Percentiles rank a stretch among this genome's conserved stretches.
Conservation (phyloP, 2,329 filamentous ascomycete genomes). For the Xylariaceae sp. region DNA sequence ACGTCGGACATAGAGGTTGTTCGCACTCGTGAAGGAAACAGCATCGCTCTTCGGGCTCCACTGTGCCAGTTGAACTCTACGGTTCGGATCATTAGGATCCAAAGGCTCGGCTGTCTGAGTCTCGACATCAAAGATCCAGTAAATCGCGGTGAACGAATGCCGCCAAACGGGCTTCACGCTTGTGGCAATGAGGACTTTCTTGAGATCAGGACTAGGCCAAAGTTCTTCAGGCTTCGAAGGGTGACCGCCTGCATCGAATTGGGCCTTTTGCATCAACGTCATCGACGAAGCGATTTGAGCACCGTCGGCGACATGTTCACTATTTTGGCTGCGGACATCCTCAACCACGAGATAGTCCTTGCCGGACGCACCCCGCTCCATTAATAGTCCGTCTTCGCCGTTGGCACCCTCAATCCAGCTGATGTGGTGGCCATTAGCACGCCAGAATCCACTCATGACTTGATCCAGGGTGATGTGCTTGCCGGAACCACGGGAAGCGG, state of each 20-base stretch:
- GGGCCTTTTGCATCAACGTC: slow-evolving; percentile 67
- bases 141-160: slow-evolving; percentile 78
- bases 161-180: slow-evolving; percentile 74
- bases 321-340: slow-evolving; percentile 63
- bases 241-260: slow-evolving; percentile 56
- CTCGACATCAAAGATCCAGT: slow-evolving; percentile 89
- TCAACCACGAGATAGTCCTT: slow-evolving; percentile 80
- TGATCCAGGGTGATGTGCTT: slow-evolving; percentile 71
- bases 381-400: slow-evolving; percentile 76
- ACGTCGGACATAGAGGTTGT: slow-evolving; percentile 81
- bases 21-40: slow-evolving; percentile 81
- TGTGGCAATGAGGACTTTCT: slow-evolving; percentile 78
- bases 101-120: slow-evolving; percentile 73
- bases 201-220: slow-evolving; percentile 77
- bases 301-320: slow-evolving; percentile 35
- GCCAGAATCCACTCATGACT: slow-evolving; percentile 62
- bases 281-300: slow-evolving; percentile 45
- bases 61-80: slow-evolving; percentile 72
- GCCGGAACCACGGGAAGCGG: slow-evolving; percentile 54
- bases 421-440: slow-evolving; percentile 58
- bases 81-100: slow-evolving; percentile 60
- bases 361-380: slow-evolving; percentile 61
- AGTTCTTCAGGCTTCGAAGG: slow-evolving; percentile 54
- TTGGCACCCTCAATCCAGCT: slow-evolving; percentile 71
- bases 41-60: slow-evolving; percentile 88